A percentile compares a stretch with the other conserved stretches of the same genome.
Conservation (phyloP, 1,139 yeast species). For the Schizosaccharomyces versatilis region DNA sequence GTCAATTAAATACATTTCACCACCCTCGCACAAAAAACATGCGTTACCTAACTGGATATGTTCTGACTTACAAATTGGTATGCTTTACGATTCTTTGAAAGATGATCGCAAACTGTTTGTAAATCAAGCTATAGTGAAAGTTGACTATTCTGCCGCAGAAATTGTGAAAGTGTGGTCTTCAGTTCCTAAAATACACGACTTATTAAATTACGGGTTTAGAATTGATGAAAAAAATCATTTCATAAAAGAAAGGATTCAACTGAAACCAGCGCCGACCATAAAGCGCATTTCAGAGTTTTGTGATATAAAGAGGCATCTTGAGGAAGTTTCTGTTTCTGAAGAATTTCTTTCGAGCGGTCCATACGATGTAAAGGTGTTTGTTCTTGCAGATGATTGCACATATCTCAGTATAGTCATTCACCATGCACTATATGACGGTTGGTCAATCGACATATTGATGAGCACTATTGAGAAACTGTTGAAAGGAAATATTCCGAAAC, state of each 20-base stretch:
- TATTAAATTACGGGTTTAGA: neutral
- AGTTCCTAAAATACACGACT: neutral
- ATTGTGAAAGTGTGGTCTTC: neutral
- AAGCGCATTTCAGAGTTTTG: neutral
- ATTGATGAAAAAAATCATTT: neutral
- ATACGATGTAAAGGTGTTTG: neutral
- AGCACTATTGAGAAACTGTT: slow-evolving; percentile 7
- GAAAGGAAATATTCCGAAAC: neutral
- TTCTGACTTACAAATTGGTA: neutral
- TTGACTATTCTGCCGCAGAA: neutral
- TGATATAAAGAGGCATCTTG: neutral
- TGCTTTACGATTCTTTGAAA: neutral
- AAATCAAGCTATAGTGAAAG: neutral
- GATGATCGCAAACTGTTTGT: neutral
- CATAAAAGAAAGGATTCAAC: neutral
- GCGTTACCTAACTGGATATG: neutral
- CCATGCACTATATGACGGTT: slow-evolving; percentile 15
- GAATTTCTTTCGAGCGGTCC: neutral
- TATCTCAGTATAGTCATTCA: slow-evolving; percentile 9
- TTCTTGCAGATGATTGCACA: neutral
- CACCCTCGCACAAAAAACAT: neutral
- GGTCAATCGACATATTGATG: slow-evolving; percentile 13
- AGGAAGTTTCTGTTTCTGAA: neutral
- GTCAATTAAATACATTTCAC: no score
- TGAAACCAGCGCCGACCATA: neutral